Evolutionary conservation across 441 rosid genomes (phyloP), one percentile per base, ranked within the genome.

Genomic region (Daphne laureola): DNA sequence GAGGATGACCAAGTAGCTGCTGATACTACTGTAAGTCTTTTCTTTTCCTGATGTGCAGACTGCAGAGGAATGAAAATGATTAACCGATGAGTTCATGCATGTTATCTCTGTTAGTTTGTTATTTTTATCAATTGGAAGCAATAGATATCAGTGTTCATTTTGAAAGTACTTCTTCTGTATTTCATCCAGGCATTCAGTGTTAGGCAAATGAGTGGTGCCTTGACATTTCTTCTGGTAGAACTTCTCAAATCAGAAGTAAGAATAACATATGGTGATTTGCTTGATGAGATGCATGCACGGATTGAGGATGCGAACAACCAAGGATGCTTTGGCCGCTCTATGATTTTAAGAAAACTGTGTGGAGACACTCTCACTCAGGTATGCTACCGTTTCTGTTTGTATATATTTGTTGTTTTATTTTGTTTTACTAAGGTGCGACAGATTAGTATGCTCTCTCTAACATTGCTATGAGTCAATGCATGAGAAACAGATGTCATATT

Each of bases 201-300:
- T 5, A 66, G 67, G 26, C 69, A 60, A 42, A 46, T 65, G 79
- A 73, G 57, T 27, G 86, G 86, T 14, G 81, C 70, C 14, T 46
- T 80, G 74, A 80, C 83, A 7, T 67, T 18, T 26, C 55, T 71
- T 17, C 53, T 80, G 47, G 57, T 62, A 36, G 53, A 67, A 3
- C 51, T 59, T 3, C 11, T 73, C 38, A 31, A 9, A 31, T 31
- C 38, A 9, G 3, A 49, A 47, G 49, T 15, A 59, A 31, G 31
- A 21, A 6, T 47, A 36, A 73, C 71, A 13, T 77, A 75, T 17
- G 78, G 69, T 9, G 59, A 68, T 7, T 54, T 77, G 38, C 46
- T 75, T 42, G 63, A 68, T 1, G 2, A 44, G 49, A 73, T 77
- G 25, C 56, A 72, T 18, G 57, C 55, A 40, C 50, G 31, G 15